Conservation (phyloP, 495 filamentous ascomycete genomes). For the Lepraria neglecta region DNA sequence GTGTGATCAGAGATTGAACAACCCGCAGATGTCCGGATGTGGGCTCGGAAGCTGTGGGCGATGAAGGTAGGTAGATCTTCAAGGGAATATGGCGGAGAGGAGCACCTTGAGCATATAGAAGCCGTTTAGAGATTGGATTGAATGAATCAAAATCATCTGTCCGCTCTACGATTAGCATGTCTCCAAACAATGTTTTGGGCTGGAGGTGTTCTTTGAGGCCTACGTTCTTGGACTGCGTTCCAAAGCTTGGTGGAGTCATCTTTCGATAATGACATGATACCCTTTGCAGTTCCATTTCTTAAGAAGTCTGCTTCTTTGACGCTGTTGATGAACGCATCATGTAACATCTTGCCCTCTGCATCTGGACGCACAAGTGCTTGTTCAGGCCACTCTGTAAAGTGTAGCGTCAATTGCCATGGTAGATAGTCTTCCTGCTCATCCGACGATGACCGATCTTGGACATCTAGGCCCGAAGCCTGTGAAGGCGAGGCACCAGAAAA, state of each 20-base stretch:
- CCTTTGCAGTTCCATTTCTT: constrained; percentile 82
- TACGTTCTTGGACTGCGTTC: constrained; percentile 76
- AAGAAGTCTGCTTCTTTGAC: constrained; percentile 96
- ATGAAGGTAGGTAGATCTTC: constrained; percentile 79
- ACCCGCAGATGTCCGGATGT: constrained; percentile 53
- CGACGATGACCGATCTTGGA: constrained; percentile 17
- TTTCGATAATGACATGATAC: constrained; percentile 86
- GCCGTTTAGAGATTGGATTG: constrained; percentile 59
- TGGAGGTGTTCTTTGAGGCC: constrained; percentile 24
- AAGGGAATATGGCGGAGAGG: constrained; percentile 77
- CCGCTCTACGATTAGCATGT: constrained; percentile 1
- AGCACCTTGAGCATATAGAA: constrained; percentile 66
- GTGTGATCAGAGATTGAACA: constrained; percentile 60
- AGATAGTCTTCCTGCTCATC: constrained; percentile 32
- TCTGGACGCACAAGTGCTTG: constrained; percentile 62
- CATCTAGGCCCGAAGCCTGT: constrained; percentile 26
- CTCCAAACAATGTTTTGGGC: not conserved
- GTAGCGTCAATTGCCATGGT: constrained; percentile 74
- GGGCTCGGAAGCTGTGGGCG: constrained; percentile 38
- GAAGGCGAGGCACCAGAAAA: constrained; percentile 60
- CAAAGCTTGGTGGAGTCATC: constrained; percentile 82
- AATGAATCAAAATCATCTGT: constrained; percentile 61
- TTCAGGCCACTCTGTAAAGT: constrained; percentile 69
- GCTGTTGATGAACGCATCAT: constrained; percentile 87
- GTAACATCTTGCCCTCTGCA: constrained; percentile 51